Evolutionary conservation across 2,329 filamentous ascomycete genomes (phyloP), one percentile per base, ranked within the genome.

Genomic region (Alternaria sp.): DNA sequence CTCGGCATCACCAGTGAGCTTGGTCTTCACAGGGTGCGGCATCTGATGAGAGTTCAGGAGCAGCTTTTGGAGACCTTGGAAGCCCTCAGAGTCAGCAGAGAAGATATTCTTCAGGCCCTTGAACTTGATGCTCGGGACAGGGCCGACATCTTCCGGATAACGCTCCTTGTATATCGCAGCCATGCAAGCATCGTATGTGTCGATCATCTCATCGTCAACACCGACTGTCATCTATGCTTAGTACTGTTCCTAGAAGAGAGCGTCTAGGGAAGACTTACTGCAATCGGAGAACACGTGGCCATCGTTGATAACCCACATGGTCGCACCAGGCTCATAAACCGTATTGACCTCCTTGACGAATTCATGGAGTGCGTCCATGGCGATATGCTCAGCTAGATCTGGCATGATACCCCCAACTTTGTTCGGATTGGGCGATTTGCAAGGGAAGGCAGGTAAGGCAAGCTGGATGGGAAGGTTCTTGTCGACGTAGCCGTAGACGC

Each of bases 341-440:
- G 74, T 74, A 16, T 68, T 72, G 26, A 83, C 79, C 24, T 77
- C 75, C 48, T 77, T 72, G 46, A 80, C 79, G 22, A 83, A 75
- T 1, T 74, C 73, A 36, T 80, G 78, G 52, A 83, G 68, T 36
- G 78, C 76, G 16, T 75, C 71, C 38, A 83, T 68, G 5, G 80
- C 80, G 41, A 83, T 71, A 48, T 80, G 75, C 60, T 82, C 81
- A 4, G 77, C 81, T 7, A 81, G 71, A 56, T 83, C 81, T 1
- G 81, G 81, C 38, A 81, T 71, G 6, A 66, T 70, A 3, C 81
- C 86, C 9, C 88, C 75, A 0, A 87, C 85, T 56, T 89, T 89
- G 32, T 81, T 78, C 0, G 71, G 68, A 61, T 88, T 88, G 16
- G 86, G 83, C 0, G 86, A 88, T 67, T 89, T 89, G 80, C 87